Evolutionary conservation across 2,329 filamentous ascomycete genomes (phyloP), one percentile per base, ranked within the genome.

Genomic region (Alternaria gaisen): DNA sequence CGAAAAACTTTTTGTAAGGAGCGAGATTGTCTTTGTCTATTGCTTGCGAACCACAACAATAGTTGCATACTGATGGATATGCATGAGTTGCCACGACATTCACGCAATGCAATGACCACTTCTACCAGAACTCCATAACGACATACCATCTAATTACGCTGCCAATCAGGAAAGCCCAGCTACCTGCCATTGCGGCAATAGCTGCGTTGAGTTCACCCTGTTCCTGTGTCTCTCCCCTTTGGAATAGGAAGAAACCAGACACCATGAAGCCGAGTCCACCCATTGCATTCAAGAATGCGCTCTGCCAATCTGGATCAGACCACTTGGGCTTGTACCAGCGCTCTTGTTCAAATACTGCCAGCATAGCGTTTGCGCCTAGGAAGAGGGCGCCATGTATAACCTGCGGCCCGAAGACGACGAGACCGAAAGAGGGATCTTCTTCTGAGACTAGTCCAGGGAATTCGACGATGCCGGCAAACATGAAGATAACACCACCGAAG

Each of bases 211-310:
- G 10, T 14, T 52, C 47, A 2, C 53, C 47, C 12, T n/a, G 12
- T 3, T 52, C 54, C 3, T 30, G 10, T 2, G 18, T 38, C 20
- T 66, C 60, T 2, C 65, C 55, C 2, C 55, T 53, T 2, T 57
- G 40, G 14, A 71, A 70, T 18, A 73, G 38, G 12, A 74, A 70
- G 8, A 75, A 53, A 3, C 73, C 73, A 2, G 68, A 59, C 58
- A 74, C 58, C 73, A 72, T 72, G 30, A 75, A 74, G 2, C 70
- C 64, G 36, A 74, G 67, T 0, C 73, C 73, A 22, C 72, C 72
- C 4, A 70, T 32, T 0, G 70, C 58, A 30, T 74, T 75, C 7
- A 74, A 41, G 22, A 72, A 64, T 0, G 72, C 68, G 1, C 72
- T 71, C 30, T 69, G 64, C 73, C 73, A 75, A 26, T 73, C 70